Evolutionary conservation across 192 early-diverging fungal genomes (phyloP), one percentile per base, ranked within the genome.

Genomic region (Phycomyces blakesleeanus): DNA sequence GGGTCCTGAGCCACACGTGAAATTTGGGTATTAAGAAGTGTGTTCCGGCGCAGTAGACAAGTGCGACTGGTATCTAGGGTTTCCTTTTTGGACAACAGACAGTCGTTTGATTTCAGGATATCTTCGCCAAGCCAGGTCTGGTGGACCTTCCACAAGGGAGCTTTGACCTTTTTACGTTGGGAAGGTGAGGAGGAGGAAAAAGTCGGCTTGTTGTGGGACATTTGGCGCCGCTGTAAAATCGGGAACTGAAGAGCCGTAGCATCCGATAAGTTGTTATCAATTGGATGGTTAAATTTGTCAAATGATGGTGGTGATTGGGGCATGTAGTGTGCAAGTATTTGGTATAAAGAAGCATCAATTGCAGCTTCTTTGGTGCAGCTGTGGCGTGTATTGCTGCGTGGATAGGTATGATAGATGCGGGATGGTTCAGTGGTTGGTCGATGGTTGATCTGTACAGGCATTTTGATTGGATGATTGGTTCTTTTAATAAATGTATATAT

Each of bases 281-380:
- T 11, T 42, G 20, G 24, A 20, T 18, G 11, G 39, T 7, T 25
- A 34, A 20, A 21, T 58, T 15, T 24, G 37, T 12, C 34, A 42
- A 1, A 40, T 34, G 39, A 39, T 7, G 9, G 1, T 34, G 34
- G 41, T 0, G 12, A 20, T 41, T 5, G 6, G 0, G 16, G 37
- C 3, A 38, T 42, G 1, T n/a, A 24, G 9, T 40, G 41, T n/a
- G 57, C 18, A 7, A 58, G 38, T n/a, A 58, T 14, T 3, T 58
- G 57, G 41, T 58, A 42, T 0, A 58, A 10, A 25, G 57, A 40
- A 9, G 18, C 40, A 22, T 58, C 57, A 9, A 58, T 58, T 21
- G 40, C 57, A 1, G 11, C 37, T 24, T 58, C 57, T 58, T 58
- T 58, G 37, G 44, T 47, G 44, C 29, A 34, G 29, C 29, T 34